phyloP scores from a whole-genome alignment of 495 filamentous ascomycete species.

The Aspergillus indologenus region DNA sequence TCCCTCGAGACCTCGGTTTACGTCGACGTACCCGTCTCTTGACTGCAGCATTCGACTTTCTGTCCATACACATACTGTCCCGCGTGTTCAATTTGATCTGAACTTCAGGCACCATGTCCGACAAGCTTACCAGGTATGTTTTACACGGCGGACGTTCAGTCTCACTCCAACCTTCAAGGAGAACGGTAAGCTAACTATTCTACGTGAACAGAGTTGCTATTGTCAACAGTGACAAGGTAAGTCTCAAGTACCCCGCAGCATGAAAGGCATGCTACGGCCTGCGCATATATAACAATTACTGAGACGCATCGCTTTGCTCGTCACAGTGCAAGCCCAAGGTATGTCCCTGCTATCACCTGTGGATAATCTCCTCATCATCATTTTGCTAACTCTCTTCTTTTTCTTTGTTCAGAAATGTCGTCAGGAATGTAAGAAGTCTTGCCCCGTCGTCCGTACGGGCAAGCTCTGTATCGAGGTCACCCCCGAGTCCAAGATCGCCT shows the following conservation, averaged over 20 bases:
- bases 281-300: slow-evolving; percentile 27
- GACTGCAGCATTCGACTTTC: slow-evolving; percentile 1
- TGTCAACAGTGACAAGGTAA: slow-evolving; percentile 93
- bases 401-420: slow-evolving; percentile 68
- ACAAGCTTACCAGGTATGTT: slow-evolving; percentile 80
- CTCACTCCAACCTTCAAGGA: background rate
- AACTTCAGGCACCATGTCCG: slow-evolving; percentile 59
- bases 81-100: slow-evolving; percentile 22
- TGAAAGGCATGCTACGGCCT: slow-evolving; percentile 13
- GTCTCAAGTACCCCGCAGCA: slow-evolving; percentile 38
- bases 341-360: slow-evolving; percentile 18
- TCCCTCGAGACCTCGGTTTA: slow-evolving; percentile 5
- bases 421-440: slow-evolving; percentile 99
- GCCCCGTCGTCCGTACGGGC: slow-evolving; percentile 94
- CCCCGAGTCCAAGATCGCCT: slow-evolving; percentile 88
- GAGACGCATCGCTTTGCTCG: slow-evolving; percentile 24
- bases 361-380: background rate
- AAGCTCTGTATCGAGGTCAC: slow-evolving; percentile 96
- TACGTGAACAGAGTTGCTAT: slow-evolving; percentile 77
- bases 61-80: slow-evolving; percentile 5
- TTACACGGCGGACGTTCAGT: background rate
- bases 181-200: slow-evolving; percentile 17
- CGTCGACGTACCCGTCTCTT: slow-evolving; percentile 3
- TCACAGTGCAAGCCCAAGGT: slow-evolving; percentile 95
- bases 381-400: background rate